Conservation (phyloP, 1,284 basidiomycete species). For the Boletellus deceptivus region DNA sequence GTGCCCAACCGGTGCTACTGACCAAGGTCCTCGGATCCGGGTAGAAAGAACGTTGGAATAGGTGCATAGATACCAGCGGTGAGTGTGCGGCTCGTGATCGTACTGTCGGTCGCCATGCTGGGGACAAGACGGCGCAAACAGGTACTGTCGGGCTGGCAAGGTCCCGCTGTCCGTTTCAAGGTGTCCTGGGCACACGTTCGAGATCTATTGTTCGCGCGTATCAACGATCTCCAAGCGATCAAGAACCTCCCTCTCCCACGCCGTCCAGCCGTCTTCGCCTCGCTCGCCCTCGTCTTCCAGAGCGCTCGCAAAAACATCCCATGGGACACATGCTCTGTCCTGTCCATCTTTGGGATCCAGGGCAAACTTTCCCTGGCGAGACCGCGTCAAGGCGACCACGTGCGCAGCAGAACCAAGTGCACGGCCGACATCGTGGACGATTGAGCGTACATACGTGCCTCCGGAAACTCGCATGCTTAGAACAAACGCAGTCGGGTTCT, state of each 20-base stretch:
- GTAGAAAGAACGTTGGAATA: slow-evolving; percentile 82
- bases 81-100: slow-evolving; percentile 47
- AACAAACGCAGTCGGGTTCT: slow-evolving; percentile 76
- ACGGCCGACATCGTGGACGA: slow-evolving; percentile 87
- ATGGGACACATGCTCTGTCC: slow-evolving; percentile 63
- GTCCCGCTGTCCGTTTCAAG: too few relatives aligned
- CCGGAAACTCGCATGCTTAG: slow-evolving; percentile 89
- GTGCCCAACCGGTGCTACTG: slow-evolving; percentile 22
- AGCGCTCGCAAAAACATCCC: slow-evolving; percentile 76
- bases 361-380: slow-evolving; percentile 79
- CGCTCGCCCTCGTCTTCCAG: slow-evolving; percentile 49
- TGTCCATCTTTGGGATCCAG: slow-evolving; percentile 42
- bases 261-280: slow-evolving; percentile 62
- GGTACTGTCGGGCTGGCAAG: too few relatives aligned
- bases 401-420: slow-evolving; percentile 84
- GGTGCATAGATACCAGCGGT: slow-evolving; percentile 82
- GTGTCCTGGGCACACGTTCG: too few relatives aligned
- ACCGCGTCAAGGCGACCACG: slow-evolving; percentile 85
- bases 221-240: slow-evolving; percentile 58
- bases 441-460: slow-evolving; percentile 95
- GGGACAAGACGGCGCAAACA: neutral
- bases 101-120: too few relatives aligned
- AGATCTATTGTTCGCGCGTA: slow-evolving; percentile 21
- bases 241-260: slow-evolving; percentile 73
- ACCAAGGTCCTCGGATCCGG: slow-evolving; percentile 80